phyloP scores from a whole-genome alignment of 106 monocot species.

The Xerophyta viscosa region DNA sequence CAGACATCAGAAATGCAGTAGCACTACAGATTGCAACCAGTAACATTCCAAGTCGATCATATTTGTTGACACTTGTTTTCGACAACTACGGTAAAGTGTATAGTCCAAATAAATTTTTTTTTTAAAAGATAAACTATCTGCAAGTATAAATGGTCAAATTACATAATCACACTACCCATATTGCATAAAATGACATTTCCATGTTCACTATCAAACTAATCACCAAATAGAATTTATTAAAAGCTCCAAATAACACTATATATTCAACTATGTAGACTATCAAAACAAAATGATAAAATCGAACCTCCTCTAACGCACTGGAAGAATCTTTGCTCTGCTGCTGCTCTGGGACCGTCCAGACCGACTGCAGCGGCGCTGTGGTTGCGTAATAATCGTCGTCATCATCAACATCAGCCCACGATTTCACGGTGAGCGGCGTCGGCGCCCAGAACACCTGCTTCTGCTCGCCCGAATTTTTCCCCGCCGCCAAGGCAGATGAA shows the following conservation, averaged over 20 bases:
- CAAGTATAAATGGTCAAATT: too few species aligned
- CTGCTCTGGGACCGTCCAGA: conserved; percentile 23
- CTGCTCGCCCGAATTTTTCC: conserved; percentile 3
- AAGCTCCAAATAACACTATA: not conserved
- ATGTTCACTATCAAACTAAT: too few species aligned
- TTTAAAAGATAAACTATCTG: too few species aligned
- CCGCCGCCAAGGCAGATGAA: not conserved
- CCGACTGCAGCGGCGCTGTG: conserved; percentile 34
- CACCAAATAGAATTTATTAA: not conserved
- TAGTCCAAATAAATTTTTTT: too few species aligned
- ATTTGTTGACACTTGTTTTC: too few species aligned
- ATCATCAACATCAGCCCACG: conserved; percentile 17
- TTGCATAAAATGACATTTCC: too few species aligned
- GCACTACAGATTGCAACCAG: too few species aligned
- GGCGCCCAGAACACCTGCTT: conserved; percentile 12
- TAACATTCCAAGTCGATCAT: too few species aligned
- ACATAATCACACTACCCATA: too few species aligned
- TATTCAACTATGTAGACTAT: not conserved
- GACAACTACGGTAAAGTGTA: too few species aligned
- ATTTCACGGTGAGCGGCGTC: conserved; percentile 5
- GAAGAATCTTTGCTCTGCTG: conserved; percentile 1
- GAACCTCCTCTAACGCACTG: conserved; percentile 3
- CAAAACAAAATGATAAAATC: not conserved
- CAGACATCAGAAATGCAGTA: too few species aligned
- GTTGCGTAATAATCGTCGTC: conserved; percentile 34